These are phyloP conservation scores for Paecilomyces niveus DNA, from an alignment of 2,329 filamentous ascomycete species.

Conservation along the genomic window DNA sequence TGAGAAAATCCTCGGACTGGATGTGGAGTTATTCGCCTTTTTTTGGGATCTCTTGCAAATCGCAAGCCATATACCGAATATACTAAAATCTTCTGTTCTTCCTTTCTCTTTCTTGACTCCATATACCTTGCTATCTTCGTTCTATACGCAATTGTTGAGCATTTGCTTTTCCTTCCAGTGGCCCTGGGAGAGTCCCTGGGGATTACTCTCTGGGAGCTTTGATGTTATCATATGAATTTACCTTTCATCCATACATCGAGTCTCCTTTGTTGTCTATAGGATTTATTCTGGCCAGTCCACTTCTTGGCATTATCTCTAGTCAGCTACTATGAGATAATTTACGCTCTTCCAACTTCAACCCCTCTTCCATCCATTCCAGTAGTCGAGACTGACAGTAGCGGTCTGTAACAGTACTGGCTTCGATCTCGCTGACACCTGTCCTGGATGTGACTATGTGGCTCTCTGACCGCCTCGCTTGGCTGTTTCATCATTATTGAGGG, in stretches of 20 bases:
- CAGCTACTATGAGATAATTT: not conserved
- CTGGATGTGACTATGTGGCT: not conserved
- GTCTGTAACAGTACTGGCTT: not conserved
- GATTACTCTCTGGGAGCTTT: not conserved
- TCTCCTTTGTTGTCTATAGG: conserved; percentile 3
- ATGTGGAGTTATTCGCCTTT: conserved; percentile 27
- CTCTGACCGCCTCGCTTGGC: not conserved
- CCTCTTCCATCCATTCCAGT: not conserved
- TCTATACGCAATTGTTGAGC: conserved; percentile 8
- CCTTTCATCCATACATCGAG: conserved; percentile 1
- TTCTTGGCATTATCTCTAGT: not conserved
- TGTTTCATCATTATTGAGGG: not conserved
- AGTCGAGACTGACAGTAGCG: not conserved
- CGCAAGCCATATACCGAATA: conserved; percentile 22
- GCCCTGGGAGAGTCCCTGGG: conserved; percentile 7
- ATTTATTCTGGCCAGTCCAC: not conserved
- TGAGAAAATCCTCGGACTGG: conserved; percentile 28
- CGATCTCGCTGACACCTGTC: not conserved
- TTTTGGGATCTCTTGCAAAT: conserved; percentile 20
- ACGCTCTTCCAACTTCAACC: not conserved
- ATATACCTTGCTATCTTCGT: conserved; percentile 13
- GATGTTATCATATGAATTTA: conserved; percentile 10
- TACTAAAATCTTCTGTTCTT: conserved; percentile 13
- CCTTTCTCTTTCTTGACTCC: not conserved
- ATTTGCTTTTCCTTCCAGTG: conserved; percentile 12